Conservation (phyloP, 768 basidiomycete genomes). For the Psilocybe cubensis region DNA sequence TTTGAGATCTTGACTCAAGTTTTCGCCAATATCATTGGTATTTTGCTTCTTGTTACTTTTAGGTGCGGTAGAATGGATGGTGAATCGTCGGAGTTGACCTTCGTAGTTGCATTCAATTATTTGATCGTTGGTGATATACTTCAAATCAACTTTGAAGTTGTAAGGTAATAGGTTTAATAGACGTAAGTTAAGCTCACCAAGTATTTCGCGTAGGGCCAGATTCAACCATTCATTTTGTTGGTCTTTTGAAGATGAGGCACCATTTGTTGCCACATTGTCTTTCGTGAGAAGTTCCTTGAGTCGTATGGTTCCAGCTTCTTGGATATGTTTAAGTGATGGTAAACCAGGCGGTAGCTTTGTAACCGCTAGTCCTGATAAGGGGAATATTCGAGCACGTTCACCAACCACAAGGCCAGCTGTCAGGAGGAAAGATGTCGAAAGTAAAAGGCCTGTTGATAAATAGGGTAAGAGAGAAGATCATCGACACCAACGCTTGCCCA, state of each 20-base stretch:
- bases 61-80: slow-evolving; percentile 49
- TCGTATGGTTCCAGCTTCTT: slow-evolving; percentile 55
- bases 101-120: slow-evolving; percentile 68
- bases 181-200: slow-evolving; percentile 49
- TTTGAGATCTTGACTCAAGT: slow-evolving; percentile 44
- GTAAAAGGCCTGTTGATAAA: slow-evolving; percentile 48
- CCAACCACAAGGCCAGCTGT: slow-evolving; percentile 62
- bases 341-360: slow-evolving; percentile 45
- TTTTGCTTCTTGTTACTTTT: slow-evolving; percentile 17
- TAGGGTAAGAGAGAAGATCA: slow-evolving; percentile 6
- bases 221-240: slow-evolving; percentile 67
- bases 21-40: slow-evolving; percentile 22
- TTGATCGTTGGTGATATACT: slow-evolving; percentile 66
- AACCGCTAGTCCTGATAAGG: slow-evolving; percentile 43
- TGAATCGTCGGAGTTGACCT: slow-evolving; percentile 58
- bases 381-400: slow-evolving; percentile 48
- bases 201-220: slow-evolving; percentile 64
- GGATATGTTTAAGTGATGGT: slow-evolving; percentile 51
- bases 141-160: slow-evolving; percentile 64
- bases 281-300: slow-evolving; percentile 49
- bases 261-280: slow-evolving; percentile 9
- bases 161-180: slow-evolving; percentile 15
- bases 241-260: slow-evolving; percentile 20
- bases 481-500: slow-evolving; percentile 15
- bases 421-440: slow-evolving; percentile 60